Evolutionary conservation across 116 monocot genomes (phyloP), one percentile per base, ranked within the genome.

Genomic region (Trichopus zeylanicus): DNA sequence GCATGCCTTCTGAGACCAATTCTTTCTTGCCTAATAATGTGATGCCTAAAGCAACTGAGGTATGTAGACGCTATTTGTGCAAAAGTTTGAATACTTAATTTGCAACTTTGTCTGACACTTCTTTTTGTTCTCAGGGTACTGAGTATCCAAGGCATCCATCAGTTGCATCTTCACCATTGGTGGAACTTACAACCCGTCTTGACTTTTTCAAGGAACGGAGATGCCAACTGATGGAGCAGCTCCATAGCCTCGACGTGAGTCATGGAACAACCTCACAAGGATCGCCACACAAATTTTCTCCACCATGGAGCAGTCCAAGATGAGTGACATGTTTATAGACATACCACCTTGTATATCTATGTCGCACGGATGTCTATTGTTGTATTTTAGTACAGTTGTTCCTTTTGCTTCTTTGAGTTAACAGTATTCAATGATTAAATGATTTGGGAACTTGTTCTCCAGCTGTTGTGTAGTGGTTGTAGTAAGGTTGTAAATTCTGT

Each of bases 171-270:
- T 84, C 91, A 13, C 82, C 98, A 26, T 71, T 98, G 65, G 77
- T 98, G 49, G 91, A 98, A 37, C 74, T 98, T 23, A 91, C 98
- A n/a, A 78, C 98, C 2, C 84, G 98, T 0, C 98, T 98, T n/a
- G 91, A 91, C 67, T 98, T 91, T 69, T 98, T 98, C 67, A 98
- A 88, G 60, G 87, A 91, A 42, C 70, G 98, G 46, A 76, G 98
- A 58, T 88, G 91, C 3, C 97, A 97, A 64, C 82, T 97, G 8
- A 91, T 97, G 82, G 91, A 97, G 56, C 91, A 97, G 29, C 78
- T 97, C 28, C 91, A 91, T 61, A 87, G 69, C 47, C 84, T 97
- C 16, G 87, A 97, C 48, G 55, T 81, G 24, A 73, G 51, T 56
- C 83, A 87, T 62, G 80, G 67, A 3, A 38, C 64, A 16, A 46